Base-by-base conservation (phyloP, 805 yeast genomes). In the Barnettozyma siamensis region DNA sequence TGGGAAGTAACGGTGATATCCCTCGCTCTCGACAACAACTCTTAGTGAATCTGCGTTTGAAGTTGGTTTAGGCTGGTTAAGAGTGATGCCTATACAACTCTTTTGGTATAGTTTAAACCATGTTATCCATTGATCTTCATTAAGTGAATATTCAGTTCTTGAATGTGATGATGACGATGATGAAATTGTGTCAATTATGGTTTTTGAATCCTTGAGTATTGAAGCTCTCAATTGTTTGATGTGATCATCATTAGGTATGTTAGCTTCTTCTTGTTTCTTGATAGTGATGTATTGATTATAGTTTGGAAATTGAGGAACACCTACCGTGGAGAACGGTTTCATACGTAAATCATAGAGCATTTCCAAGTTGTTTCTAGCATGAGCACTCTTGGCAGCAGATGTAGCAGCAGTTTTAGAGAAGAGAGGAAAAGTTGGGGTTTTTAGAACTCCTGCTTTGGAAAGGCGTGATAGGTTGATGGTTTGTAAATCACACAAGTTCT, bases 311-410 rank as follows among this genome's bases (percentile, higher is more conserved):
- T 69, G 72, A 1, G 96, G 96, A 10, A 78, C 78, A 1, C 94
- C 95, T 17, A 88, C 82, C 0, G 88, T 74, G 18, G 82, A 75
- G 65, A 83, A 86, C 4, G 93, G 79, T 58, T 87, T 88, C 74
- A 87, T 72, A 49, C 95, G 74, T 35, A 88, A 63, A 9, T 70
- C 63, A 55, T 72, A 80, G 15, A 74, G 56, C 29, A 56, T 36
- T 37, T 59, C 55, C 20, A 58, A 48, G 19, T 58, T 48, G 29
- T 26, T 13, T 11, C n/a, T 26, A 5, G 12, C n/a, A n/a, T n/a
- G n/a, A n/a, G n/a, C n/a, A n/a, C n/a, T n/a, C n/a, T n/a, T n/a
- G n/a, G n/a, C n/a, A n/a, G n/a, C n/a, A n/a, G n/a, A n/a, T n/a
- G n/a, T n/a, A n/a, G n/a, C n/a, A n/a, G n/a, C n/a, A n/a, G n/a